Conservation (phyloP, 2,329 filamentous ascomycete genomes). For the Aureobasidium mangrovei region DNA sequence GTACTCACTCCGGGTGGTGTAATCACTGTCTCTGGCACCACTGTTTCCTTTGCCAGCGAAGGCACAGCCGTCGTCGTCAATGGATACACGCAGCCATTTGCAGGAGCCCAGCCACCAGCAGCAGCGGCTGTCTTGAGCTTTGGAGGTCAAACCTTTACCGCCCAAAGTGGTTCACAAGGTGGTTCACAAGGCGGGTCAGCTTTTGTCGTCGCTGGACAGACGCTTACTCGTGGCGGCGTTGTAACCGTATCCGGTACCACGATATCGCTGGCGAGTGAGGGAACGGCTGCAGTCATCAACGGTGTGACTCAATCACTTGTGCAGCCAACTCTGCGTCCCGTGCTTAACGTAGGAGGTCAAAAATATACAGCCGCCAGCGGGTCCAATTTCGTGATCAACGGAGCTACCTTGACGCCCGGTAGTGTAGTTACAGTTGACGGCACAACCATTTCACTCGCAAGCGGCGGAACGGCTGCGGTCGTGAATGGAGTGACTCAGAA, state of each 20-base stretch:
- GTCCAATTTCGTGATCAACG: slow-evolving; percentile 16
- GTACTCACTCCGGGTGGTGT: slow-evolving; percentile 20
- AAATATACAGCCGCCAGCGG: slow-evolving; percentile 5
- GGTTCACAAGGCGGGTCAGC: slow-evolving; percentile 15
- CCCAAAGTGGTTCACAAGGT: slow-evolving; percentile 22
- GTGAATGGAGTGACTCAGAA: slow-evolving; percentile 25
- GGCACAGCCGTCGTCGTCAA: slow-evolving; percentile 22
- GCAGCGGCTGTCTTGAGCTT: slow-evolving; percentile 14
- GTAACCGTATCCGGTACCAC: slow-evolving; percentile 20
- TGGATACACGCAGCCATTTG: slow-evolving; percentile 19
- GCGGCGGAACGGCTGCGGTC: slow-evolving; percentile 22
- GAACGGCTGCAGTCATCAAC: slow-evolving; percentile 20
- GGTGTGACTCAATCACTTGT: slow-evolving; percentile 18
- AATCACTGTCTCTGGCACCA: slow-evolving; percentile 20
- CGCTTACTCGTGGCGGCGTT: slow-evolving; percentile 19
- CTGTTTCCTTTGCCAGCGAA: slow-evolving; percentile 20
- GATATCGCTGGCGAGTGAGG: slow-evolving; percentile 20
- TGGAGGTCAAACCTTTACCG: slow-evolving; percentile 22
- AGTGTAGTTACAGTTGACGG: slow-evolving; percentile 18
- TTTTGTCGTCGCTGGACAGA: slow-evolving; percentile 21
- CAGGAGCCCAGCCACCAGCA: neutral
- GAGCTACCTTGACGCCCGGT: slow-evolving; percentile 20
- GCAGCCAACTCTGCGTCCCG: slow-evolving; percentile 21
- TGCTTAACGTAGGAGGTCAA: neutral
- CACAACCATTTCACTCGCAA: slow-evolving; percentile 18